phyloP scores from a whole-genome alignment of 345 rosid genomes.

The Citrus sp. region DNA sequence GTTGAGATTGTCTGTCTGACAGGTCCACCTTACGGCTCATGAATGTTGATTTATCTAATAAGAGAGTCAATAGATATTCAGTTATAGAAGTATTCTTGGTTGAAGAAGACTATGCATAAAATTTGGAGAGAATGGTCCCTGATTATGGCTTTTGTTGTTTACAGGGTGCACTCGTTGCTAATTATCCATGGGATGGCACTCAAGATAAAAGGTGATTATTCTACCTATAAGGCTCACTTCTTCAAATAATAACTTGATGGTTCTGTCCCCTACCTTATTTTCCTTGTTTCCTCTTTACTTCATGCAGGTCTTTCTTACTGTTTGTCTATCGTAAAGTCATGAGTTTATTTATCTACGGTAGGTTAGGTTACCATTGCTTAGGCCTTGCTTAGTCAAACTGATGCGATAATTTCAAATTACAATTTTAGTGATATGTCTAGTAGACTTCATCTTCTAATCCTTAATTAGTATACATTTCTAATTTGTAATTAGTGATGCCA shows the following conservation, averaged over 20 bases:
- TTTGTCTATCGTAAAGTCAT: neutral
- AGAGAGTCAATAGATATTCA: neutral
- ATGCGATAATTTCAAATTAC: neutral
- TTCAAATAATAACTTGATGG: neutral
- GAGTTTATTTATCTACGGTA: neutral
- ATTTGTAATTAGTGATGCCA: neutral
- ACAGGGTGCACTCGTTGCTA: constrained; percentile 97
- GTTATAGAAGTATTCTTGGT: constrained; percentile 5
- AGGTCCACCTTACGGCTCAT: neutral
- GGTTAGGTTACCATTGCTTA: neutral
- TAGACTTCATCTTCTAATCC: neutral
- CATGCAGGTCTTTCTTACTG: neutral
- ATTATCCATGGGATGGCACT: constrained; percentile 98
- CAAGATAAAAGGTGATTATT: constrained; percentile 57
- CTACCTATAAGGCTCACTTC: neutral
- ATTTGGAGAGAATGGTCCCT: neutral
- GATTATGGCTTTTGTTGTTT: constrained; percentile 14
- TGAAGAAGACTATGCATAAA: constrained; percentile 9
- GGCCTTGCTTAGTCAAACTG: neutral
- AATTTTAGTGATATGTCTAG: neutral
- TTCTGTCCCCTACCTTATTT: neutral
- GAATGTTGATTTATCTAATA: neutral
- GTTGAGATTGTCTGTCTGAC: neutral
- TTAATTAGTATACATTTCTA: neutral
- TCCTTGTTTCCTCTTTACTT: neutral